Base-by-base conservation (phyloP, 768 basidiomycete genomes). In the Ramaria sp. region DNA sequence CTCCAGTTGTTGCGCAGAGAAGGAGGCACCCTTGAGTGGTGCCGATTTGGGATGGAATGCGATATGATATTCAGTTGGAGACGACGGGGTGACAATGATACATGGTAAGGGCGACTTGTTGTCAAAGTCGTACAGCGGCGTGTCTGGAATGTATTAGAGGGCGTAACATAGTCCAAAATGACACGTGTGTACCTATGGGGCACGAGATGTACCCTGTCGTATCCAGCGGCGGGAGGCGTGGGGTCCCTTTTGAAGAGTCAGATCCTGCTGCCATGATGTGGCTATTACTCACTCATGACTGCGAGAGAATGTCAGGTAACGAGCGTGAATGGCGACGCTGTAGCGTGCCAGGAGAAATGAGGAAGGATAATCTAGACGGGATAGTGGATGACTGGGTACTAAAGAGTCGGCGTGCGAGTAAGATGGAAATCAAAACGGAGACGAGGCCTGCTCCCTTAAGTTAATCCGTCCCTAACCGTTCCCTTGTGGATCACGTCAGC, bases 61-160 rank as follows among this genome's bases (percentile, higher is more conserved):
- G 22, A 56, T 56, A 7, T 56, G 54, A 37, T 56, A 56, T 34
- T 56, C 54, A 7, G 45, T 56, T 6, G 54, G 24, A 10, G 54
- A 46, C 30, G 51, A 56, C 6, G 54, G 54, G 12, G 54, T 56
- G 30, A 56, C 54, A 30, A 56, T 56, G 54, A 56, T 56, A 19
- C 54, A 56, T 17, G 54, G 54, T 45, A 56, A 30, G 2, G 54
- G 54, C 7, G 54, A 56, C 33, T 48, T 24, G 15, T 56, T 22
- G 46, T 56, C 54, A 49, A 56, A 56, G 45, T 56, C 54, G 17
- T 7, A 15, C n/a, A 56, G 43, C 22, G 54, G 54, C 17, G 54
- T 56, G 24, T 56, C 54, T 56, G 19, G 24, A 43, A 10, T 34
- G 33, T 19, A 30, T 43, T 31, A 43, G 31, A 22, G 4, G 42